Percentiles rank a stretch among this genome's conserved stretches.
Conservation (phyloP, 2,329 filamentous ascomycete genomes). For the Torrubiella hemipterigena region DNA sequence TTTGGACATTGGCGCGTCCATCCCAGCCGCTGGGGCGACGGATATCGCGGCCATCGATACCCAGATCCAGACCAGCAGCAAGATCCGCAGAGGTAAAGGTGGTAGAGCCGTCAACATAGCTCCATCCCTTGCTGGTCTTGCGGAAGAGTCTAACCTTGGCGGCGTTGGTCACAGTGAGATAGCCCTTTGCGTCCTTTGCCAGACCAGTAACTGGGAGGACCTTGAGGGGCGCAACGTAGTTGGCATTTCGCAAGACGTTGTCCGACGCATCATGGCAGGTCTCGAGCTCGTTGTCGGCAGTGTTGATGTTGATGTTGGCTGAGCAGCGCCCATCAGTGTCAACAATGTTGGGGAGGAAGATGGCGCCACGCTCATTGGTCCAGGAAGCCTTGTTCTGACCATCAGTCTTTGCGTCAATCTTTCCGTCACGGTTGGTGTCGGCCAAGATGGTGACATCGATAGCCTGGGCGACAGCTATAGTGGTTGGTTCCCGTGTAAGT, state of each 20-base stretch:
- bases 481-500: no score
- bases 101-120: conserved; percentile 10
- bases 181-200: conserved; percentile 9
- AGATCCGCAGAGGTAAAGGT: conserved; percentile 17
- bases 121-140: conserved; percentile 13
- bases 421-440: conserved; percentile 5
- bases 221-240: conserved; percentile 17
- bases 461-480: no score
- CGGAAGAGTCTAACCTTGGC: conserved; percentile 16
- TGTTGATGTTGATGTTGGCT: neutral
- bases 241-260: neutral
- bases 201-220: conserved; percentile 14
- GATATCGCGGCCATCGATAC: conserved; percentile 21
- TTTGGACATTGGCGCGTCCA: conserved; percentile 14
- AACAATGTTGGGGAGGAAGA: conserved; percentile 7
- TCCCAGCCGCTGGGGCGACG: conserved; percentile 13
- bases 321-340: conserved; percentile 3
- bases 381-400: neutral
- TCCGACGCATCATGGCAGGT: neutral
- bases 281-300: neutral
- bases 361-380: conserved; percentile 4
- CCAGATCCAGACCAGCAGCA: conserved; percentile 16
- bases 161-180: conserved; percentile 8
- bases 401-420: conserved; percentile 2
- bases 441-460: conserved; percentile 2